Base-by-base conservation (phyloP, 768 basidiomycete genomes). In the Termitomyces eurrhizus region DNA sequence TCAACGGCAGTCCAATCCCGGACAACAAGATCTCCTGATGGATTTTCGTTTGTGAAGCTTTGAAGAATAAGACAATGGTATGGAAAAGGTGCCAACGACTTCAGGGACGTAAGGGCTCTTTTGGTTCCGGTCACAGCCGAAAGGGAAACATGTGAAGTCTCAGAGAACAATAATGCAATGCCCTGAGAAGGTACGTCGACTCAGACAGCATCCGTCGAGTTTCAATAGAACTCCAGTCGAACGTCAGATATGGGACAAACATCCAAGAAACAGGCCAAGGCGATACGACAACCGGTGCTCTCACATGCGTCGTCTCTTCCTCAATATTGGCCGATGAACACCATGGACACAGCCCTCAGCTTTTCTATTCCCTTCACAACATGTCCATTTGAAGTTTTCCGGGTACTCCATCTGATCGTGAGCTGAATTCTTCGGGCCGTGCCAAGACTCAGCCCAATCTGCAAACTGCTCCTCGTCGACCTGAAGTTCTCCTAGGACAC, bases 311-410 rank as follows among this genome's bases (percentile, higher is more conserved):
- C 68, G 71, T 69, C 74, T 73, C 62, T 78, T 78, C 54, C 71
- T 69, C n/a, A 69, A 68, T 65, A 53, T 63, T 64, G 33, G 68
- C 57, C 57, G 66, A 67, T 82, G 80, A 26, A 71, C 67, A 33
- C 74, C 74, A 54, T 59, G 68, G 21, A 78, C 74, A 60, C 82
- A 83, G 8, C 80, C 80, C 26, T 70, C 67, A 7, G 66, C 62
- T 21, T 55, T 64, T 5, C 77, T 79, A 51, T 75, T 65, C 48
- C 67, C 63, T n/a, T 78, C 72, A 62, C 84, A 84, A 62, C 83
- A 85, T 3, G 69, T 74, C 83, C 83, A 85, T 3, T 54, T 68
- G 62, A 83, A 84, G 53, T 77, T 76, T 59, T 83, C 76, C 1
- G 82, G 82, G 59, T 69, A 80, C 16, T 75, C 64, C 56, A 64